Evolutionary conservation across 148 eudicot species (phyloP).

Genomic region (Amaranthus cruentus): DNA sequence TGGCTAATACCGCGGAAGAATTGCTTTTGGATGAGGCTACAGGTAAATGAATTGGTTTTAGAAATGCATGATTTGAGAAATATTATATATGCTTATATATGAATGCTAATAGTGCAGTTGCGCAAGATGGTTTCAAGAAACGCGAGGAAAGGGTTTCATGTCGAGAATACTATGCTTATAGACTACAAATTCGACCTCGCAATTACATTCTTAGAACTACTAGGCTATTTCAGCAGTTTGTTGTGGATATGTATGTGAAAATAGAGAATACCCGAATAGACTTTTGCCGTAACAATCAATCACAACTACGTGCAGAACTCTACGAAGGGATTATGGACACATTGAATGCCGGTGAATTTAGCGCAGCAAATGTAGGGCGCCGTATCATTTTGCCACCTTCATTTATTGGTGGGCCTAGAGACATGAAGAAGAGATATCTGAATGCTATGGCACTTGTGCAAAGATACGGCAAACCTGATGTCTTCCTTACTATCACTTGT

Average conservation of each 20-base stretch:
- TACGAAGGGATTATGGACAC: conserved; percentile 9
- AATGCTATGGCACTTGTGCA: conserved; percentile 14
- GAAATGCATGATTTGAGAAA: no score
- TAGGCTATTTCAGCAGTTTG: background rate
- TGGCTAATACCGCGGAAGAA: background rate
- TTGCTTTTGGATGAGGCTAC: no score
- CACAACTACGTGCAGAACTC: background rate
- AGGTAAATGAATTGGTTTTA: no score
- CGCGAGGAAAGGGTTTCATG: background rate
- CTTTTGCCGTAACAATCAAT: background rate
- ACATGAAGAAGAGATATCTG: background rate
- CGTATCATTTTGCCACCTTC: background rate
- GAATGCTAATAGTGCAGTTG: no score
- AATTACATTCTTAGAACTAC: background rate
- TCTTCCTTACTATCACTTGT: conserved; percentile 16
- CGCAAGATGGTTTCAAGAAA: background rate
- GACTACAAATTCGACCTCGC: background rate
- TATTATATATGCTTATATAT: no score
- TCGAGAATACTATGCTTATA: background rate
- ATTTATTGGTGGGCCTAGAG: conserved; percentile 6
- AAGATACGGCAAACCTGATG: conserved; percentile 10
- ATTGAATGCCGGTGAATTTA: background rate
- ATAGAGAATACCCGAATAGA: background rate
- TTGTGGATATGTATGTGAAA: conserved; percentile 8
- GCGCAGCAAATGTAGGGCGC: background rate